Evolutionary conservation across 148 eudicot species (phyloP), one percentile per base, ranked within the genome.

Genomic region (Rhododendron mucronatum): DNA sequence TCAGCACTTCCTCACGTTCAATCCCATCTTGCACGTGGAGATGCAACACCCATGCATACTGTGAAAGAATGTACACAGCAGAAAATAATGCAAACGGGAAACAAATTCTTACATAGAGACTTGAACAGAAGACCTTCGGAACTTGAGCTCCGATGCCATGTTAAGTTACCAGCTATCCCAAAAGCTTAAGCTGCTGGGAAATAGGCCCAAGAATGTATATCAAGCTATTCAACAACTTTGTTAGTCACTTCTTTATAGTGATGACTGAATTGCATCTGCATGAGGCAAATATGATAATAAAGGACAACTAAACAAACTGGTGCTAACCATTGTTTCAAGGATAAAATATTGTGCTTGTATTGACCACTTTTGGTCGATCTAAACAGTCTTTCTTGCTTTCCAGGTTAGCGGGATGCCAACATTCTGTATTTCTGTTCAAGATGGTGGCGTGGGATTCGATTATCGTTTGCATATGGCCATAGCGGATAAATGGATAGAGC

Each of bases 321-420:
- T 75, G 33, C 37, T 3, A 11, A 53, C 67, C 30, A 71, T 8
- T 50, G 26, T 67, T 48, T 83, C 71, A 16, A 16, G 67, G 63
- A 85, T 37, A 51, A 75, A 10, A n/a, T 73, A 30, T n/a, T 35
- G 48, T 78, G 16, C 41, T 74, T 39, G 33, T 76, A 18, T 47
- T 41, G 15, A 78, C 30, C 50, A 45, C n/a, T 86, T 30, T 53
- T 30, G 37, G 20, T 71, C 9, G 0, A 33, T 75, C 47, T 37
- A 37, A 39, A 39, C 10, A 7, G 39, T 39, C 44, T 83, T 28
- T 65, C 20, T 81, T 65, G 37, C 86, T 83, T 85, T 87, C 76
- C 96, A 97, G 99, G 99, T 97, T 30, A 97, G 99, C 90, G 99
- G 99, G 88, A 97, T 97, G 99, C 98, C 99, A 81, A 85, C 99